Conservation (phyloP, 257 asterid genomes). For the Coffea canephora region DNA sequence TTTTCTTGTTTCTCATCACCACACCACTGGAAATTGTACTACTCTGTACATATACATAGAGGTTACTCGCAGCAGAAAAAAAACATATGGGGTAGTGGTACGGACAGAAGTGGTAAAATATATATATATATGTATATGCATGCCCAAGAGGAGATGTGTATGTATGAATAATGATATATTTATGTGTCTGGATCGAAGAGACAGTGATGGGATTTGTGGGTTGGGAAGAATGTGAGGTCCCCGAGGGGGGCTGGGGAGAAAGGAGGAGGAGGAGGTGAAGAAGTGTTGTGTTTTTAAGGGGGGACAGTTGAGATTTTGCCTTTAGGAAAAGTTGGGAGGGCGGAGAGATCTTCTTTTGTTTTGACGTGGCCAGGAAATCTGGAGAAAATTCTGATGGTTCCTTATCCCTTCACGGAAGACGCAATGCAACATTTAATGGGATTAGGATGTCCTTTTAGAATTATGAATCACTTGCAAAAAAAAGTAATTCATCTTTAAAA, state of each 20-base stretch:
- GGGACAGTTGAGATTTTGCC: conserved; percentile 28
- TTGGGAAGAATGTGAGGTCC: background rate
- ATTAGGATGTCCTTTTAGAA: no score
- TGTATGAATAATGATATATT: no score
- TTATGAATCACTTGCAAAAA: no score
- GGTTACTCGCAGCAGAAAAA: no score
- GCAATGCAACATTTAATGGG: background rate
- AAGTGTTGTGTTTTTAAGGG: background rate
- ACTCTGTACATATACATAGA: no score
- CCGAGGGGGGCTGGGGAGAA: background rate
- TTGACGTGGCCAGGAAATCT: conserved; percentile 24
- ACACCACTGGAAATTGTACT: no score
- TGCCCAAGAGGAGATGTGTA: no score
- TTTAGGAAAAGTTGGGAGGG: conserved; percentile 23
- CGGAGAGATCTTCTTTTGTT: background rate
- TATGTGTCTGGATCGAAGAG: conserved; percentile 20
- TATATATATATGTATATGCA: no score
- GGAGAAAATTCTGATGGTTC: conserved; percentile 12
- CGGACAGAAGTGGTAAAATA: no score
- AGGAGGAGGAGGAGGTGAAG: background rate
- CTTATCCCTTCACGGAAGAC: background rate
- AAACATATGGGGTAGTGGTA: no score
- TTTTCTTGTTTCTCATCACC: no score
- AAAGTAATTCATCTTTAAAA: no score
- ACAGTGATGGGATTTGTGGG: background rate